A percentile compares a stretch with the other conserved stretches of the same genome.
These are phyloP conservation scores for Fusarium mundagurra DNA, from an alignment of 2,329 filamentous ascomycete species.

Conservation along the genomic window DNA sequence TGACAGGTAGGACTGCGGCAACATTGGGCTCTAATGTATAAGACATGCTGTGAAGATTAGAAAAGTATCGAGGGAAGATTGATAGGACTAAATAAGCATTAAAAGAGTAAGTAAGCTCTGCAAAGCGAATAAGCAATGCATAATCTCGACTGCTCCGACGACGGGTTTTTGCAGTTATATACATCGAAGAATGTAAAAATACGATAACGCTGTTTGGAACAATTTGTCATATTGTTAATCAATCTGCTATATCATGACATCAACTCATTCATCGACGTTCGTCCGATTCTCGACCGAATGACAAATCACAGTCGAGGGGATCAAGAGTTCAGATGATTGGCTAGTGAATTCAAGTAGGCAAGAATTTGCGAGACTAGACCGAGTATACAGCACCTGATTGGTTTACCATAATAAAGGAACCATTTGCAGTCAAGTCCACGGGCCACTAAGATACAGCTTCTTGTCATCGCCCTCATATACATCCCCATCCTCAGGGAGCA, in stretches of 20 bases:
- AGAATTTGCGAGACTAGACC: not conserved
- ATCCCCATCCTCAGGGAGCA: no score
- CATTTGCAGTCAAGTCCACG: not conserved
- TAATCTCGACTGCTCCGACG: not conserved
- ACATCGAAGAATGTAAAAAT: not conserved
- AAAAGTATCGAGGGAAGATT: accelerated
- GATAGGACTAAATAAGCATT: accelerated
- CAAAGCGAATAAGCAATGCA: no score
- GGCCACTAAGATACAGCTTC: no score
- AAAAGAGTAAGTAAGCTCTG: no score
- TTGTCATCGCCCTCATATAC: no score
- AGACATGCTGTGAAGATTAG: not conserved
- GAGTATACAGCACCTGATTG: accelerated
- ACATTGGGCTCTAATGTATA: accelerated
- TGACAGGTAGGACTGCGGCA: not conserved
- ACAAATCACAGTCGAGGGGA: not conserved
- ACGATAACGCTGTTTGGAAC: accelerated
- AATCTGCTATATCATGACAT: not conserved
- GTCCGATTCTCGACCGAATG: not conserved
- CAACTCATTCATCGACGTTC: not conserved
- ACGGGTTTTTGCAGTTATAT: not conserved
- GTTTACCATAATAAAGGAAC: accelerated
- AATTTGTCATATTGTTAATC: not conserved
- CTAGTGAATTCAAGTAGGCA: accelerated
- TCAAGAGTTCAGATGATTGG: not conserved